phyloP scores from a whole-genome alignment of 2,329 filamentous ascomycete species.

The Fusarium denticulatum region DNA sequence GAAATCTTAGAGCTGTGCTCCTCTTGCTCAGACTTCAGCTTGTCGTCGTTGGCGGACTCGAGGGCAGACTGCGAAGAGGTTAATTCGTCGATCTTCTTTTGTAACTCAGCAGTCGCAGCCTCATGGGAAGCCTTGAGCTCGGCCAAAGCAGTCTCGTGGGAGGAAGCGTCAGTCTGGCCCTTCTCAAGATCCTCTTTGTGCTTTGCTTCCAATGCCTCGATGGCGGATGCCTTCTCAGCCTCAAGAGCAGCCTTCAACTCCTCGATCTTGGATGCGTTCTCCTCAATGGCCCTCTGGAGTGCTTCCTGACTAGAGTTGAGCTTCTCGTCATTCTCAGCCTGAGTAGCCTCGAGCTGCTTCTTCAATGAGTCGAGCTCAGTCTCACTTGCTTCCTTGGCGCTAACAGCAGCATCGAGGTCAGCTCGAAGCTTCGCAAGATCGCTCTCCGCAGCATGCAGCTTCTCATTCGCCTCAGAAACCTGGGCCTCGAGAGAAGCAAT shows the following conservation, averaged over 20 bases:
- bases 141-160: conserved; percentile 60
- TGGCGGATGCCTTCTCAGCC: conserved; percentile 59
- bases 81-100: conserved; percentile 66
- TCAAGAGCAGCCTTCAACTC: conserved; percentile 60
- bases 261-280: conserved; percentile 61
- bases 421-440: conserved; percentile 62
- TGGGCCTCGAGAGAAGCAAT: conserved; percentile 59
- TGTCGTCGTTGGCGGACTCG: conserved; percentile 57
- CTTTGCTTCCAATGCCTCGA: conserved; percentile 63
- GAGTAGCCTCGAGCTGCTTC: conserved; percentile 58
- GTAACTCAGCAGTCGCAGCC: conserved; percentile 57
- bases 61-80: conserved; percentile 57
- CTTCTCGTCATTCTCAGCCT: conserved; percentile 49
- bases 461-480: conserved; percentile 59
- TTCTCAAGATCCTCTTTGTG: conserved; percentile 62
- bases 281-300: conserved; percentile 53
- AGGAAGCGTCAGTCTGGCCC: conserved; percentile 55
- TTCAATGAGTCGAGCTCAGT: conserved; percentile 60
- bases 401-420: conserved; percentile 59
- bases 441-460: conserved; percentile 61
- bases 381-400: conserved; percentile 60
- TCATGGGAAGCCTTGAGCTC: conserved; percentile 64
- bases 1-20: conserved; percentile 58
- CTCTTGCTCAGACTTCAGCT: conserved; percentile 56
- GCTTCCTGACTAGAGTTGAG: conserved; percentile 47